These are phyloP conservation scores for Andrographis paniculata DNA, from an alignment of 305 asterid genomes.

Conservation along the genomic window DNA sequence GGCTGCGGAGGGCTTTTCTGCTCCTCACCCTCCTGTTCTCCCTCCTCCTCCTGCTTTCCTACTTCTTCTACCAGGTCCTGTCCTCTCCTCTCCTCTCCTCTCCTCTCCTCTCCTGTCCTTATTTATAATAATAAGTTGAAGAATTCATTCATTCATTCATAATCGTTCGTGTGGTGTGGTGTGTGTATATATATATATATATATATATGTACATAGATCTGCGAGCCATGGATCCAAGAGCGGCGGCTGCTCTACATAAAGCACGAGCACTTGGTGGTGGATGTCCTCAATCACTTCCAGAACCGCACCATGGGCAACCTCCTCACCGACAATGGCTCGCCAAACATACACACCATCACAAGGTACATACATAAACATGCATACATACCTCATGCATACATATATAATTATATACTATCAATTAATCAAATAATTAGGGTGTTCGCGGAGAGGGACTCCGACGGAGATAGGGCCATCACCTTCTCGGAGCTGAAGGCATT, in stretches of 20 bases:
- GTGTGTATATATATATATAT: no score
- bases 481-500: conserved; percentile 38
- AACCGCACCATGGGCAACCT: conserved; percentile 31
- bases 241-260: conserved; percentile 37
- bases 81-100: no score
- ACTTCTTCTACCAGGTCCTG: conserved; percentile 46
- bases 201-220: conserved; percentile 22
- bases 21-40: conserved; percentile 26
- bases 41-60: conserved; percentile 26
- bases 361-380: no score
- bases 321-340: conserved; percentile 36
- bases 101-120: no score
- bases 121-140: no score
- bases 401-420: neutral
- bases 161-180: neutral
- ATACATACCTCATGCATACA: neutral
- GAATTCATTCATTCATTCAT: no score
- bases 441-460: conserved; percentile 36
- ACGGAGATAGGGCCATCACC: conserved; percentile 41
- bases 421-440: conserved; percentile 16
- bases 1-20: conserved; percentile 17
- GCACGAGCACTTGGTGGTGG: conserved; percentile 45
- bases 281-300: conserved; percentile 44
- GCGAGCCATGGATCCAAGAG: conserved; percentile 44
- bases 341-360: conserved; percentile 36